Evolutionary conservation across 1,284 basidiomycete species (phyloP).

Genomic region (Sporisorium reilianum): DNA sequence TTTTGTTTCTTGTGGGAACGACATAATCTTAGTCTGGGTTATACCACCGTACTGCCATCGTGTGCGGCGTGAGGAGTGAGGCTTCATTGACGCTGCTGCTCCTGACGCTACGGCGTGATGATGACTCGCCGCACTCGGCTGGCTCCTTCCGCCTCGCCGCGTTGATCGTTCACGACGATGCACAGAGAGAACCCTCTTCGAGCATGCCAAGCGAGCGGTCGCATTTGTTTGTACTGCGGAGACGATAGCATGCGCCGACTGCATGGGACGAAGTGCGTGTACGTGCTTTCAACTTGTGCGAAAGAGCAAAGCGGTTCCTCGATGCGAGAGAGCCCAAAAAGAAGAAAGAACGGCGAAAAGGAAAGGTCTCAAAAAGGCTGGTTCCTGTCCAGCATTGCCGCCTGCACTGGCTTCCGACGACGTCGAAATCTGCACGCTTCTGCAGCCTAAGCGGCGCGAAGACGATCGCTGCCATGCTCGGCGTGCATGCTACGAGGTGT

Average conservation of each 20-base stretch:
- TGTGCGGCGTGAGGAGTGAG: too few species aligned
- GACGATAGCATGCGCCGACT: neutral
- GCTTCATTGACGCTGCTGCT: neutral
- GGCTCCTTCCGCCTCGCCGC: too few species aligned
- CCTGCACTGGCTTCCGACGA: neutral
- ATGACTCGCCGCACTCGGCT: too few species aligned
- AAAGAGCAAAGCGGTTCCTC: too few species aligned
- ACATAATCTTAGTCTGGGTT: too few species aligned
- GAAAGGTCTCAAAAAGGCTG: too few species aligned
- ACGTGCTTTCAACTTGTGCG: too few species aligned
- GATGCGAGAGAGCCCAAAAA: neutral
- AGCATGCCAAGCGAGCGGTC: neutral
- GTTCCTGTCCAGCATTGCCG: neutral
- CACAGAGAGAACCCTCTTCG: neutral
- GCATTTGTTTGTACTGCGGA: neutral
- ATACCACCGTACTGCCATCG: too few species aligned
- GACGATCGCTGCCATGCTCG: neutral
- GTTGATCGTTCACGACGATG: too few species aligned
- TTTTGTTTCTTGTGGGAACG: too few species aligned
- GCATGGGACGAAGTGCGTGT: too few species aligned
- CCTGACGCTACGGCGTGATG: neutral
- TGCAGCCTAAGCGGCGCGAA: constrained; percentile 3
- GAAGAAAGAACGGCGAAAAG: neutral
- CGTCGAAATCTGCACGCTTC: neutral
- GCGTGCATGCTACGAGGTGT: neutral